Conservation (phyloP, 208 protist genomes). For the Trichomonas vaginalis region DNA sequence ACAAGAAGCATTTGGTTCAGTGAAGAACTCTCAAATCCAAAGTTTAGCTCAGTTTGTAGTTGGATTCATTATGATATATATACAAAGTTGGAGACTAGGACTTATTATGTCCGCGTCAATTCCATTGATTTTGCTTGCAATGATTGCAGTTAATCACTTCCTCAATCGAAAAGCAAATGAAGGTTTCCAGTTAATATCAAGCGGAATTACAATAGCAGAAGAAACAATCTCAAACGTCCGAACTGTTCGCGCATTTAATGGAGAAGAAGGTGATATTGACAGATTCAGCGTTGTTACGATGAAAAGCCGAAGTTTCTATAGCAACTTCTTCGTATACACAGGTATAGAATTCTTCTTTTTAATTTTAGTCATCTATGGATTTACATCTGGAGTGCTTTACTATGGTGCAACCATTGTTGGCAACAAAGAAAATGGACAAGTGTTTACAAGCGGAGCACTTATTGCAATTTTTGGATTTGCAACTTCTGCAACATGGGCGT, state of each 20-base stretch:
- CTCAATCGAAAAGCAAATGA: no score
- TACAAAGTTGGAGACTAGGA: no score
- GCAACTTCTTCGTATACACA: neutral
- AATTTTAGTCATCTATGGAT: neutral
- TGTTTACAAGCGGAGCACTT: neutral
- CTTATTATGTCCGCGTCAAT: neutral
- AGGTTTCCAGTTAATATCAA: neutral
- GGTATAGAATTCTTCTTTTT: neutral
- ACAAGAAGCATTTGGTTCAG: neutral
- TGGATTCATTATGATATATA: neutral
- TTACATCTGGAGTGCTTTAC: neutral
- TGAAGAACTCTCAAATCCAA: neutral
- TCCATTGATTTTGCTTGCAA: neutral
- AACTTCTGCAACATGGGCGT: neutral
- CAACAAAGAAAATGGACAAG: neutral
- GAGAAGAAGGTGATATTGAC: neutral
- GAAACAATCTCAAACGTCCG: neutral
- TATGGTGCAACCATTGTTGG: neutral
- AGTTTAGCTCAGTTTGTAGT: no score
- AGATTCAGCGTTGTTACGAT: no score
- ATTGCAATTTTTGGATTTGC: neutral
- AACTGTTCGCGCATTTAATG: neutral
- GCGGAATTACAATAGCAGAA: neutral
- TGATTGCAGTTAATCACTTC: no score
- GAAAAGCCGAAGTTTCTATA: neutral